phyloP scores from a whole-genome alignment of 768 basidiomycete species.

The Mycena latifolia region DNA sequence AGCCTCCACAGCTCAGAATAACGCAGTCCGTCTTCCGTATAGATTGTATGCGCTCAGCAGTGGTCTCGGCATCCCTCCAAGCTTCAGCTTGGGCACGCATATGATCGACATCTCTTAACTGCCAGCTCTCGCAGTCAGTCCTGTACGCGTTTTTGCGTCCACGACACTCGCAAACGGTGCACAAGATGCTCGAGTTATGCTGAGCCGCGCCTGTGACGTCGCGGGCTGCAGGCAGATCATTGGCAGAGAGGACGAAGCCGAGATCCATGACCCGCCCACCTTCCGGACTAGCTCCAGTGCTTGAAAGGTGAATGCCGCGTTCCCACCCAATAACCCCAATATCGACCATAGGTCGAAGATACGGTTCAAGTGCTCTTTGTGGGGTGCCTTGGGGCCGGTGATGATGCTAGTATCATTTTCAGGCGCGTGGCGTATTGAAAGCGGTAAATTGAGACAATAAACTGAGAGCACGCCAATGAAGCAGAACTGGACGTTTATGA shows the following conservation, averaged over 20 bases:
- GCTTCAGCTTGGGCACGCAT: conserved; percentile 29
- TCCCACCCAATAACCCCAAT: conserved; percentile 36
- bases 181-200: conserved; percentile 37
- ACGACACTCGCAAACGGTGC: conserved; percentile 38
- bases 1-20: conserved; percentile 41
- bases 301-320: conserved; percentile 25
- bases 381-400: conserved; percentile 39
- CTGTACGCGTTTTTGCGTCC: conserved; percentile 17
- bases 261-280: not conserved
- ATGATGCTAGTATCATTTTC: conserved; percentile 43
- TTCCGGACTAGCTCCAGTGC: conserved; percentile 13
- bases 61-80: conserved; percentile 17
- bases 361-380: conserved; percentile 39
- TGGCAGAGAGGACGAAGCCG: conserved; percentile 31
- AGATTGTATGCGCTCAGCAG: conserved; percentile 29
- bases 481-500: conserved; percentile 19
- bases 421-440: conserved; percentile 38
- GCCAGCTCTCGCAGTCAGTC: conserved; percentile 29
- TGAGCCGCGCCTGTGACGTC: conserved; percentile 39
- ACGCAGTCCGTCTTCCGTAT: conserved; percentile 31
- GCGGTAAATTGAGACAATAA: conserved; percentile 43
- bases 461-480: conserved; percentile 43
- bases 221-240: conserved; percentile 44
- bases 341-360: conserved; percentile 42
- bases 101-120: conserved; percentile 5